These are phyloP conservation scores for Ocimum tenuiflorum DNA, from an alignment of 257 asterid species.

Conservation along the genomic window DNA sequence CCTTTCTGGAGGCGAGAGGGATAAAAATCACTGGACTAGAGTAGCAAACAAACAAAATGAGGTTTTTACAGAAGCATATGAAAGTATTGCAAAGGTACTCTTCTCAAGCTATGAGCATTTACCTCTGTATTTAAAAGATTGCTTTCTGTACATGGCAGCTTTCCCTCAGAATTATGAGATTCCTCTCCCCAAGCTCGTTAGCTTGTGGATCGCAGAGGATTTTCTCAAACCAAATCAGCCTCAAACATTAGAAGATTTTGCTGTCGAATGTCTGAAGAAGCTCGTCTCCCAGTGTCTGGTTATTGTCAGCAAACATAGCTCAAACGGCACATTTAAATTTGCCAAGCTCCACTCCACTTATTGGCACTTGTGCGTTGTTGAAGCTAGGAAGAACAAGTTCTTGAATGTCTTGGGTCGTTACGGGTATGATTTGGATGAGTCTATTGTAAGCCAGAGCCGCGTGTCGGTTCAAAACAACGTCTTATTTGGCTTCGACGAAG, in stretches of 20 bases:
- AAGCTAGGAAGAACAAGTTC: no score
- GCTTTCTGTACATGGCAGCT: no score
- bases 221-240: not conserved
- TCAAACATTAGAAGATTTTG: not conserved
- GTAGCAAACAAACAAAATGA: not conserved
- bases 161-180: no score
- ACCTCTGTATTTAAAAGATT: no score
- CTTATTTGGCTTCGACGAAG: no score
- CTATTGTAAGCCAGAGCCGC: no score
- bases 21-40: not conserved
- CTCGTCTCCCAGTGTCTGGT: not conserved
- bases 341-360: not conserved
- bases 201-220: not conserved
- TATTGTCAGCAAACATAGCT: not conserved
- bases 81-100: not conserved
- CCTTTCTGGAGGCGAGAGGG: not conserved
- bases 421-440: no score
- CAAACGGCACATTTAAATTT: not conserved
- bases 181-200: not conserved
- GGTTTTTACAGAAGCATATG: not conserved
- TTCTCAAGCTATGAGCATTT: conserved; percentile 13
- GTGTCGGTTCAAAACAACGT: no score
- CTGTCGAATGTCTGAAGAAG: not conserved
- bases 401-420: no score
- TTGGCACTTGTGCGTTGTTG: no score